Evolutionary conservation across 2,329 filamentous ascomycete species (phyloP), one percentile per base, ranked within the genome.

Genomic region (Cyphellophora europaea): DNA sequence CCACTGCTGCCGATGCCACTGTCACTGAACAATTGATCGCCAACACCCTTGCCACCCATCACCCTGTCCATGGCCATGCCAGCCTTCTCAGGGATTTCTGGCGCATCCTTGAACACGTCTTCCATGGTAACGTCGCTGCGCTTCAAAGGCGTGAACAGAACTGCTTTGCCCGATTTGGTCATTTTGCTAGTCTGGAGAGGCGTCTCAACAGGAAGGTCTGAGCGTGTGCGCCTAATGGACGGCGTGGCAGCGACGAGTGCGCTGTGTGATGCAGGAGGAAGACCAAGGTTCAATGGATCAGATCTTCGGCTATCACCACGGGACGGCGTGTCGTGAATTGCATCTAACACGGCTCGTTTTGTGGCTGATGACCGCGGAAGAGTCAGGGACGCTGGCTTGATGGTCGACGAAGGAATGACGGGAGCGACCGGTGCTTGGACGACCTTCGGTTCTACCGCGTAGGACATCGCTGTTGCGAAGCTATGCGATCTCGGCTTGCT

Each of bases 271-370:
- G 18, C 12, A n/a, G n/a, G n/a, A n/a, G n/a, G n/a, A n/a, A n/a
- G n/a, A 15, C 5, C 16, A 11, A 6, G 27, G 5, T 13, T 11
- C 11, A 27, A 6, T 14, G 25, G 23, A 12, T 25, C 21, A 8
- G 21, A 8, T n/a, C n/a, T 25, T 8, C 21, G 21, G 21, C 8
- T 8, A 8, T 8, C n/a, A 3, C 55, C 56, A 5, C 57, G 54
- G 2, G 58, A 55, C 1, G 62, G 62, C 1, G 62, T 65, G 40
- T 63, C 61, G 30, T 62, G 53, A 16, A 53, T 18, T 45, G 53
- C 32, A 44, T 52, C 18, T 5, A 49, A 25, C 14, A 48, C 44
- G 13, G 44, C 44, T 31, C 39, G 33, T 39, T 46, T 49, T 19
- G 30, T 47, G 14, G 37, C 34, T 27, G 44, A 46, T 33, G 15